Base-by-base conservation (phyloP, 169 alveolate species). In the Cryptosporidium felis region DNA sequence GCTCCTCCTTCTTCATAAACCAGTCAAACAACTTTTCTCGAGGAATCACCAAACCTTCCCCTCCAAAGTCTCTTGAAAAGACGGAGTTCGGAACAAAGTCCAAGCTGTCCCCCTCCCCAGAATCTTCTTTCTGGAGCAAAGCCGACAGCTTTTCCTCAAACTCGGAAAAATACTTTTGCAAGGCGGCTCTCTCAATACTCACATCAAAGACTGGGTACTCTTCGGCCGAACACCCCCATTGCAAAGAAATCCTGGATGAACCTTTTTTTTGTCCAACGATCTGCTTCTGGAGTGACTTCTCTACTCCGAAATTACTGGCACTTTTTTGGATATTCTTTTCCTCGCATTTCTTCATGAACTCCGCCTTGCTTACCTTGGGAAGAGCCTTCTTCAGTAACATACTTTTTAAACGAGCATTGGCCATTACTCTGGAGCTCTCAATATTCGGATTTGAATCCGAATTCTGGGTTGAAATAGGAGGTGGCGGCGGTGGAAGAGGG, bases 161-260 rank as follows among this genome's bases (percentile, higher is more conserved):
- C 34, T 74, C 85, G 1, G 66, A 53, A 56, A 74, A 74, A 12
- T 74, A 74, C 16, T 74, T 60, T n/a, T 40, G 38, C 36, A 74
- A 53, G 36, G 41, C 10, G 10, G 28, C 56, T 9, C 38, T 36
- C 23, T 74, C 85, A 3, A 74, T 30, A 53, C 9, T 53, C 9
- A 9, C 8, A 74, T 49, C 58, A 21, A 36, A 74, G 5, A 21
- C 23, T 23, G 67, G 85, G 56, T 21, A 74, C 16, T 74, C 85
- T n/a, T 74, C 85, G 10, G 38, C 23, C 14, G 41, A 21, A 49
- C 85, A 74, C 14, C 85, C 85, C 85, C 85, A 74, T 38, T 74
- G 74, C 12, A 74, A 41, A 18, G 85, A 74, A 34, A 40, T 49
- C 34, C 85, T 74, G 21, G 67, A 53, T n/a, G 40, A 30, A 16